Conservation (phyloP, 1,284 basidiomycete species). For the Trichosporon faecale region DNA sequence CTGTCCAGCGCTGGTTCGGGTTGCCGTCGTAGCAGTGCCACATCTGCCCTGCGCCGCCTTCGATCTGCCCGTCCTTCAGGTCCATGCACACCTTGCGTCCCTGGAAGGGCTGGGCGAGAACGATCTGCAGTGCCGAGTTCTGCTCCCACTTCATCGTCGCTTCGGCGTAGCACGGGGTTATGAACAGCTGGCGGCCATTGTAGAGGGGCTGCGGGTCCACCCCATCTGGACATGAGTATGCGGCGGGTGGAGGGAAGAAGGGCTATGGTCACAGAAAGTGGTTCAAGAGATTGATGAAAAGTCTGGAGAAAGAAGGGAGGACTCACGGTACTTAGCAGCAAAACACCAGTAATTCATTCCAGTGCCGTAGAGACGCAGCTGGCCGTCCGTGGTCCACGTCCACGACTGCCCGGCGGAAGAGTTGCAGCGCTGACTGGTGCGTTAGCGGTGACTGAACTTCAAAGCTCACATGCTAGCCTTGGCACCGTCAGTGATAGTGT, state of each 20-base stretch:
- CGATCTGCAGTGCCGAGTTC: not conserved
- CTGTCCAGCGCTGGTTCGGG: slow-evolving; percentile 12
- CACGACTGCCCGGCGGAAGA: not conserved
- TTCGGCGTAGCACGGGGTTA: not conserved
- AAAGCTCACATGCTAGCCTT: not conserved
- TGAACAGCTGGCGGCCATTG: not conserved
- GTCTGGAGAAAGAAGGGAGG: too few species aligned
- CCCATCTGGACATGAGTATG: not conserved
- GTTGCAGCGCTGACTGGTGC: not conserved
- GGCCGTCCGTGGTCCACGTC: not conserved
- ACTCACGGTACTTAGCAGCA: not conserved
- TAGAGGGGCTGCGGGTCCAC: not conserved
- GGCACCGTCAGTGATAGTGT: not conserved
- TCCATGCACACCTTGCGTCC: slow-evolving; percentile 1
- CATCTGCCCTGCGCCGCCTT: slow-evolving; percentile 12
- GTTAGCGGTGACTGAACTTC: not conserved
- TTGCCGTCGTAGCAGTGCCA: slow-evolving; percentile 6
- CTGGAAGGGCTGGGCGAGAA: not conserved
- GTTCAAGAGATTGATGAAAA: too few species aligned
- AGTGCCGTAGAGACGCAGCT: not conserved
- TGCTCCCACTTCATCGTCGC: not conserved
- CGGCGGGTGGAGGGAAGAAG: too few species aligned
- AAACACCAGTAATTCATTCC: not conserved
- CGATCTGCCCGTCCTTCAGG: not conserved
- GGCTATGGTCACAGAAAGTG: too few species aligned